These are phyloP conservation scores for Botrytis byssoidea DNA, from an alignment of 2,329 filamentous ascomycete genomes.

Conservation along the genomic window DNA sequence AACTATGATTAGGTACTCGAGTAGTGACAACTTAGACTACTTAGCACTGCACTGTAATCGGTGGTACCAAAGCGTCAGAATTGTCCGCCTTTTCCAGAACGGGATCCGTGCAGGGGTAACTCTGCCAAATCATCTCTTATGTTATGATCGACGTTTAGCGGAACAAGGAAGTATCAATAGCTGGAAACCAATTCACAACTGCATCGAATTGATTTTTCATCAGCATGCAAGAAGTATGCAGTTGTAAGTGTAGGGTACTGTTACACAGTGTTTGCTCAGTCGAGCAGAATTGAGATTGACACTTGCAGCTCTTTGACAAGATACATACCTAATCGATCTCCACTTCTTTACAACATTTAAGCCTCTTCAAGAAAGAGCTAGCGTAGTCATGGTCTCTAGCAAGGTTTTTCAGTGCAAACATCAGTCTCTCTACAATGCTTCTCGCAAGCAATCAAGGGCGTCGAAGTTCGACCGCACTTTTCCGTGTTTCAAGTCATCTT, in stretches of 20 bases:
- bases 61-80: slow-evolving; percentile 8
- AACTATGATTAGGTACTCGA: background rate
- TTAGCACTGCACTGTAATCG: background rate
- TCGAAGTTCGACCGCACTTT: background rate
- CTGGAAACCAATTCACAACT: background rate
- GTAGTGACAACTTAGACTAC: background rate
- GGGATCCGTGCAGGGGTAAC: slow-evolving; percentile 1
- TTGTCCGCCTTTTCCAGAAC: background rate
- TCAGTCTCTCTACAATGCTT: background rate
- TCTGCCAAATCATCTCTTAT: background rate
- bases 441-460: background rate
- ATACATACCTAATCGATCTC: background rate
- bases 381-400: background rate
- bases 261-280: background rate
- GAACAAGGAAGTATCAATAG: background rate
- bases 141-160: background rate
- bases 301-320: background rate
- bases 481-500: slow-evolving; percentile 15
- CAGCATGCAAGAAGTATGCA: background rate
- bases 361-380: background rate
- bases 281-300: background rate
- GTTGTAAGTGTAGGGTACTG: background rate
- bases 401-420: slow-evolving; percentile 3
- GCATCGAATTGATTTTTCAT: background rate
- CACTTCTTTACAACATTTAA: background rate